Conservation (phyloP, 73 alveolate genomes). For the Symbiodinium natans region DNA sequence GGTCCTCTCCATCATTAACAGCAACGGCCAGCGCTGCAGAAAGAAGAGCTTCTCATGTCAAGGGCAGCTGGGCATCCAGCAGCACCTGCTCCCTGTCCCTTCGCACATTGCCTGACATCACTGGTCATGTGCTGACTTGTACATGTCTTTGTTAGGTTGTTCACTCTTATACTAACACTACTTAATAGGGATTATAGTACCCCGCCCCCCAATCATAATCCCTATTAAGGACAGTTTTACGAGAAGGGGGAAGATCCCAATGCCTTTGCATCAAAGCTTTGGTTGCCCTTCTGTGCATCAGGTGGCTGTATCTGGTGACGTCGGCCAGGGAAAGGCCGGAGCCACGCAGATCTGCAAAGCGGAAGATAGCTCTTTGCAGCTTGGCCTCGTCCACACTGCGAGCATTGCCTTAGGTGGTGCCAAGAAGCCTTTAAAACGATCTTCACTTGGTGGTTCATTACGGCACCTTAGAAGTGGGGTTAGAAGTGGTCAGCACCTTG, state of each 20-base stretch:
- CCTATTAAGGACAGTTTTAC: too few species aligned
- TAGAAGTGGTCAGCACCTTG: too few species aligned
- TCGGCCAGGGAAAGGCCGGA: neutral
- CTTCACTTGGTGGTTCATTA: too few species aligned
- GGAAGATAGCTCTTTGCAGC: neutral
- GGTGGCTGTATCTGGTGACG: neutral
- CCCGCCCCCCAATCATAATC: too few species aligned
- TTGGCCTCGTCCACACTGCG: neutral
- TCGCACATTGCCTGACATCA: neutral
- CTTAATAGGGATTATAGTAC: too few species aligned
- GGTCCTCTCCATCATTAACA: neutral
- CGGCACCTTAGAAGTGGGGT: too few species aligned
- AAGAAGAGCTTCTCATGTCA: neutral
- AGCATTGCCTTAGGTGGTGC: neutral
- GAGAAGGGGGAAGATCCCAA: too few species aligned
- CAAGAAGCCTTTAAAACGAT: too few species aligned
- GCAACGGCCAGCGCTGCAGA: neutral
- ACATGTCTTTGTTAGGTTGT: too few species aligned
- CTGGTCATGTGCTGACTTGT: too few species aligned
- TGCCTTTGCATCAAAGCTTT: too few species aligned
- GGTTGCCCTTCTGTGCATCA: neutral
- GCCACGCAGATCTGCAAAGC: neutral
- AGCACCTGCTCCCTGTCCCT: neutral
- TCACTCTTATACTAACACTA: too few species aligned
- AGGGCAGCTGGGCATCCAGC: neutral